phyloP scores from a whole-genome alignment of 208 protist genomes.

The Leishmania major region DNA sequence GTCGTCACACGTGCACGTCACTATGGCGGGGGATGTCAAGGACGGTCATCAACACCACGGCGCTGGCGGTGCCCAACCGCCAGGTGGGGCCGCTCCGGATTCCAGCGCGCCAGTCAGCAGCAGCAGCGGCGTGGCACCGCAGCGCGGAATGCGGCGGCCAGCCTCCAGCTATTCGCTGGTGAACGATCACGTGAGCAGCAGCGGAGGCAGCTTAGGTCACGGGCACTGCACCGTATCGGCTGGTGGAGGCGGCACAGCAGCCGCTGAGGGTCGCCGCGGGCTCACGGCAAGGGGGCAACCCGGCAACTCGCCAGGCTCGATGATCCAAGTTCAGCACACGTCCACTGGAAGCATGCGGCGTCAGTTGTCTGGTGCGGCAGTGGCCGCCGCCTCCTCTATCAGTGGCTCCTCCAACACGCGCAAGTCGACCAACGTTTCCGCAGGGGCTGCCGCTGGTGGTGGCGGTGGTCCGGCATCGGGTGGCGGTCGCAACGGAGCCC shows the following conservation, averaged over 20 bases:
- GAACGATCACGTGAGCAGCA: slow-evolving; percentile 16
- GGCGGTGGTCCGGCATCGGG: slow-evolving; percentile 1
- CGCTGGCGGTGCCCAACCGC: not conserved
- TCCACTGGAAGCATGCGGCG: slow-evolving; percentile 20
- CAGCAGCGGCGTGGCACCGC: slow-evolving; percentile 35
- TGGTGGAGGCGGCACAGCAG: slow-evolving; percentile 12
- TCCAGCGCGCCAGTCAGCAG: not conserved
- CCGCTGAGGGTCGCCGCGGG: slow-evolving; percentile 9
- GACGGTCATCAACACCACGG: slow-evolving; percentile 7
- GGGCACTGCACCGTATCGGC: not conserved
- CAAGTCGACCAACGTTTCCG: slow-evolving; percentile 6
- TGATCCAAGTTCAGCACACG: slow-evolving; percentile 26
- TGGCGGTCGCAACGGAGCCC: slow-evolving; percentile 3
- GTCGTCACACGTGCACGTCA: slow-evolving; percentile 22
- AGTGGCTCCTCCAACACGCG: not conserved
- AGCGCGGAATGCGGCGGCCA: slow-evolving; percentile 42
- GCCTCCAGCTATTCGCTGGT: slow-evolving; percentile 26
- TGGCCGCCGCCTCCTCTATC: not conserved
- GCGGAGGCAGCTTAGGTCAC: not conserved
- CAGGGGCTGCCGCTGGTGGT: not conserved
- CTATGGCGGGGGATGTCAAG: slow-evolving; percentile 19
- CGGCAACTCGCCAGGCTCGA: slow-evolving; percentile 1
- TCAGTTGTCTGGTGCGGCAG: not conserved
- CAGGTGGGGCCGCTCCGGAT: not conserved
- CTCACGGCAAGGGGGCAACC: not conserved